Conservation (phyloP, 2,329 filamentous ascomycete genomes). For the Lizonia empirigonia region DNA sequence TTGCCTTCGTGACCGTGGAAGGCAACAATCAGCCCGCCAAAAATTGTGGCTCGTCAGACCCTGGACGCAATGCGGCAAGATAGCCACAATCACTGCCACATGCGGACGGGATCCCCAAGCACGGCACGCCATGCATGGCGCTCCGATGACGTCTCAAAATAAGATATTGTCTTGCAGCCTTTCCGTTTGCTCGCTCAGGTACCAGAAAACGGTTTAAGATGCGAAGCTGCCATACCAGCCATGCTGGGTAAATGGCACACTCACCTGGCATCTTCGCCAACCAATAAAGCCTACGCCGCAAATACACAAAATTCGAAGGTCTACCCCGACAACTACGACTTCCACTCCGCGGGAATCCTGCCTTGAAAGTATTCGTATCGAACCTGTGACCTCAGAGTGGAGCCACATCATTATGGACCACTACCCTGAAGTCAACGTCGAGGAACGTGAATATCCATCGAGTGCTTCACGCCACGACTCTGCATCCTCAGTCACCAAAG, state of each 20-base stretch:
- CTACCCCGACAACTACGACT: neutral
- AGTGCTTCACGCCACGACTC: conserved; percentile 27
- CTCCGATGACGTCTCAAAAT: conserved; percentile 16
- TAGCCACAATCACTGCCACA: conserved; percentile 12
- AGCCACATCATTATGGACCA: conserved; percentile 28
- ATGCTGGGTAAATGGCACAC: neutral
- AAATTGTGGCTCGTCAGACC: conserved; percentile 12
- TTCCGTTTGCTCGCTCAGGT: conserved; percentile 6
- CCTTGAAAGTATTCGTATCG: conserved; percentile 1
- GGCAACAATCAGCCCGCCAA: conserved; percentile 13
- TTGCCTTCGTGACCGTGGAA: conserved; percentile 4
- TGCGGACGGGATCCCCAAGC: conserved; percentile 6
- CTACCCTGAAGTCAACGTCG: conserved; percentile 31
- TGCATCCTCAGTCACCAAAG: conserved; percentile 22
- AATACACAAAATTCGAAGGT: neutral
- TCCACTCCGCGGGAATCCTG: conserved; percentile 5
- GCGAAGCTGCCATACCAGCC: conserved; percentile 1
- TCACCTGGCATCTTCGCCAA: neutral
- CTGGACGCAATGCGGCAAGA: conserved; percentile 6
- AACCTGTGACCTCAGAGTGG: conserved; percentile 13
- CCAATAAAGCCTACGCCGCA: conserved; percentile 4
- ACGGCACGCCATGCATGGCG: conserved; percentile 7
- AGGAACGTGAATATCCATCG: conserved; percentile 24
- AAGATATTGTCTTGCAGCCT: conserved; percentile 10
- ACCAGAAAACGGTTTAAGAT: conserved; percentile 2